Conservation (phyloP, 1,284 basidiomycete genomes). For the Flammula alnicola region DNA sequence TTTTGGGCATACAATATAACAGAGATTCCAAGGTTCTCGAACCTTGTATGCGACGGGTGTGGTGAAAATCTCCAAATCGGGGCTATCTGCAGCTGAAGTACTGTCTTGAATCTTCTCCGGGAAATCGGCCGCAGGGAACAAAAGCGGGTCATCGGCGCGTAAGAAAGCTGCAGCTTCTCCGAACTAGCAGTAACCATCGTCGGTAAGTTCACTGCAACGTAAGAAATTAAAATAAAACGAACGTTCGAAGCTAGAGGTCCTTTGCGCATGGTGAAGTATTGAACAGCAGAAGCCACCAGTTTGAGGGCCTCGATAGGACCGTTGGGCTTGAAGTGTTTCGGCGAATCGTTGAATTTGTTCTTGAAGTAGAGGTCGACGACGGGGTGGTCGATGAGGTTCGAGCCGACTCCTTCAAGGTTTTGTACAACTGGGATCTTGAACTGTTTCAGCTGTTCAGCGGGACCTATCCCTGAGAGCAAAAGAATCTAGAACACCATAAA, state of each 20-base stretch:
- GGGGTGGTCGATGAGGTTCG: conserved; percentile 45
- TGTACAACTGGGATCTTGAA: conserved; percentile 36
- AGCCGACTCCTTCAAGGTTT: conserved; percentile 44
- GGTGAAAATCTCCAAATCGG: conserved; percentile 66
- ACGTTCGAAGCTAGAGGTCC: conserved; percentile 53
- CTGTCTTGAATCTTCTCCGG: conserved; percentile 48
- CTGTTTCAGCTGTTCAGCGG: conserved; percentile 35
- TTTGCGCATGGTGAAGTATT: conserved; percentile 31
- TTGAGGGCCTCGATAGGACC: conserved; percentile 39
- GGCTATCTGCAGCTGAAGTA: conserved; percentile 57
- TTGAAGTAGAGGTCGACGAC: conserved; percentile 50
- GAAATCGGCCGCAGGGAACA: conserved; percentile 51
- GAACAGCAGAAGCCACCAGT: conserved; percentile 37
- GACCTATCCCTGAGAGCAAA: conserved; percentile 55
- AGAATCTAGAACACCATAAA: conserved; percentile 62
- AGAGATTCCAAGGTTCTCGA: background rate
- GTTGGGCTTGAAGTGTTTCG: conserved; percentile 44
- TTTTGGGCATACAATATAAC: background rate
- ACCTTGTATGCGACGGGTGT: conserved; percentile 50
- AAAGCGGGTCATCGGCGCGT: conserved; percentile 53
- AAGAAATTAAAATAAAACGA: conserved; percentile 26
- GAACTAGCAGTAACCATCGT: conserved; percentile 38
- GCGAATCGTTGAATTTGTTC: conserved; percentile 50
- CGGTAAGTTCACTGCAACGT: background rate
- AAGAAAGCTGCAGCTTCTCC: conserved; percentile 64